These are phyloP conservation scores for Zopfia rhizophila DNA, from an alignment of 2,329 filamentous ascomycete species.

Conservation along the genomic window DNA sequence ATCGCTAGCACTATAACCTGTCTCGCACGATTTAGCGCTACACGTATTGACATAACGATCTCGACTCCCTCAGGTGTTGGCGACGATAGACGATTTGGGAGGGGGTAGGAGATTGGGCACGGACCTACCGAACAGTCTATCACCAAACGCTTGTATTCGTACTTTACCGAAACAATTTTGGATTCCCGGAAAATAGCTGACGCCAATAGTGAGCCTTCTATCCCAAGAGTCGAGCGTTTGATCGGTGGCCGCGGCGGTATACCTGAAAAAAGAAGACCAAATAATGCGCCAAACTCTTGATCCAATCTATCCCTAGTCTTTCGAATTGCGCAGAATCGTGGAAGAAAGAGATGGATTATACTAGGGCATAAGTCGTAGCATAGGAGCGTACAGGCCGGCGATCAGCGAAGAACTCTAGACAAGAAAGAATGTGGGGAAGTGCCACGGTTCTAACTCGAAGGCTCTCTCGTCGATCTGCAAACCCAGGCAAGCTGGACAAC, in stretches of 20 bases:
- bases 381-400: slow-evolving; percentile 40
- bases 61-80: too few relatives aligned
- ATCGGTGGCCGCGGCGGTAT: slow-evolving; percentile 26
- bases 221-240: slow-evolving; percentile 9
- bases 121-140: slow-evolving; percentile 30
- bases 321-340: slow-evolving; percentile 44
- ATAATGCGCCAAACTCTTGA: slow-evolving; percentile 53
- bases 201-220: slow-evolving; percentile 36
- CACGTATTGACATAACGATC: not conserved
- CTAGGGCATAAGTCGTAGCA: slow-evolving; percentile 50
- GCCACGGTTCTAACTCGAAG: slow-evolving; percentile 48
- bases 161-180: slow-evolving; percentile 29
- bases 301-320: slow-evolving; percentile 56
- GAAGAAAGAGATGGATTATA: slow-evolving; percentile 45
- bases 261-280: slow-evolving; percentile 48
- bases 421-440: slow-evolving; percentile 49
- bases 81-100: too few relatives aligned
- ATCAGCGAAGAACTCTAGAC: slow-evolving; percentile 42
- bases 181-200: slow-evolving; percentile 37
- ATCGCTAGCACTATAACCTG: slow-evolving; percentile 39
- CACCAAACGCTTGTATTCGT: slow-evolving; percentile 16
- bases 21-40: slow-evolving; percentile 17
- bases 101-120: slow-evolving; percentile 2
- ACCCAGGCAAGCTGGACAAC: slow-evolving; percentile 38
- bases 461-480: slow-evolving; percentile 41